Conservation (phyloP, 306 rosid genomes). For the Lotus japonicus region DNA sequence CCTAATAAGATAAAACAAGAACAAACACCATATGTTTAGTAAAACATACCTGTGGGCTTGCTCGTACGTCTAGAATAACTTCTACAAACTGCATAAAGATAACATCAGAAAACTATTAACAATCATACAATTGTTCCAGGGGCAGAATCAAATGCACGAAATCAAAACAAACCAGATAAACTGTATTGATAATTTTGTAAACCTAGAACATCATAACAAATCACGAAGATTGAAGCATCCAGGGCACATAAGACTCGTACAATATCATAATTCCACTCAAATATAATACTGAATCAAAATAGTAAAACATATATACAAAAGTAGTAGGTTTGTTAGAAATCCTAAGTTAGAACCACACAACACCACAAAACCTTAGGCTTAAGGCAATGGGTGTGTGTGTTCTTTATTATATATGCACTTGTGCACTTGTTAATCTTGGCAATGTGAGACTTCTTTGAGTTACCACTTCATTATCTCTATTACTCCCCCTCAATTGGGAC, state of each 20-base stretch:
- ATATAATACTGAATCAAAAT: not conserved
- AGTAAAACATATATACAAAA: not conserved
- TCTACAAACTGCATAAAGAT: slow-evolving; percentile 59
- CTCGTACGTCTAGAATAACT: slow-evolving; percentile 49
- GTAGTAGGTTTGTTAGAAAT: not conserved
- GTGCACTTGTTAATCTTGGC: no score
- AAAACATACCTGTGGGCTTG: slow-evolving; percentile 48
- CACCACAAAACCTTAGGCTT: no score
- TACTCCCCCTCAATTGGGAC: no score
- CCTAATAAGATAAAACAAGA: not conserved
- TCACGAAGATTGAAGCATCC: not conserved
- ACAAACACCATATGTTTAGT: not conserved
- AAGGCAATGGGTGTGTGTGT: no score
- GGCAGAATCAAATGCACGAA: not conserved
- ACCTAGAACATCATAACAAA: not conserved
- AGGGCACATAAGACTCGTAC: not conserved
- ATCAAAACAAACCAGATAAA: not conserved
- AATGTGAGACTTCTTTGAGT: no score
- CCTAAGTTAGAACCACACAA: no score
- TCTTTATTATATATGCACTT: no score
- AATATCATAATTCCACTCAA: not conserved
- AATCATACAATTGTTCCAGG: not conserved
- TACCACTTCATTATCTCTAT: no score
- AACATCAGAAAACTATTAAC: not conserved
- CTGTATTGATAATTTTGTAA: not conserved